A percentile compares a stretch with the other conserved stretches of the same genome.
Evolutionary conservation across 257 asterid species (phyloP).

Genomic region (Solanum chaucha): DNA sequence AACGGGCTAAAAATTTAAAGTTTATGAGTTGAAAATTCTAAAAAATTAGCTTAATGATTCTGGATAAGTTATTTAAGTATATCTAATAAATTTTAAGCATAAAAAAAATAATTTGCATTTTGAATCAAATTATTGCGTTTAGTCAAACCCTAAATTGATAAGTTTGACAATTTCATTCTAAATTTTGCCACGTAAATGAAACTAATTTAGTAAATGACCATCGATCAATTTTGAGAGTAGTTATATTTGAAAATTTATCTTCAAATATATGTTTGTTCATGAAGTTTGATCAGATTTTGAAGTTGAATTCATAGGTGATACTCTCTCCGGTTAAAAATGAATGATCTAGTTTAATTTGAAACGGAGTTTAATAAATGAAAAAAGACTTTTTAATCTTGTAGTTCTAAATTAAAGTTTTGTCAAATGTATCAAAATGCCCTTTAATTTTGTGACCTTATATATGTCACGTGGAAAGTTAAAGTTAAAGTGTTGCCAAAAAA

Average conservation of each 20-base stretch:
- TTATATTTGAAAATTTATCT: too few relatives aligned
- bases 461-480: too few relatives aligned
- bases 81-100: neutral
- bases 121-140: neutral
- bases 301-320: too few relatives aligned
- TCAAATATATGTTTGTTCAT: neutral
- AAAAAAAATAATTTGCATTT: neutral
- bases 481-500: too few relatives aligned
- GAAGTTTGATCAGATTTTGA: neutral
- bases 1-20: neutral
- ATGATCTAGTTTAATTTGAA: rapidly evolving
- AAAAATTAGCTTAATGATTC: neutral
- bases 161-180: neutral
- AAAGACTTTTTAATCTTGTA: too few relatives aligned
- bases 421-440: too few relatives aligned
- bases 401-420: too few relatives aligned
- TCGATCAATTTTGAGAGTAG: neutral
- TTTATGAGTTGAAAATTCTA: neutral
- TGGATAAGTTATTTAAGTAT: neutral
- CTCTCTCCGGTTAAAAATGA: rapidly evolving
- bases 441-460: too few relatives aligned
- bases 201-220: neutral
- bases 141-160: neutral
- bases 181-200: neutral
- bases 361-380: too few relatives aligned